Percentiles rank a stretch among this genome's conserved stretches.
phyloP scores from a whole-genome alignment of 139 green algal species.

The Nannochloris sp. region DNA sequence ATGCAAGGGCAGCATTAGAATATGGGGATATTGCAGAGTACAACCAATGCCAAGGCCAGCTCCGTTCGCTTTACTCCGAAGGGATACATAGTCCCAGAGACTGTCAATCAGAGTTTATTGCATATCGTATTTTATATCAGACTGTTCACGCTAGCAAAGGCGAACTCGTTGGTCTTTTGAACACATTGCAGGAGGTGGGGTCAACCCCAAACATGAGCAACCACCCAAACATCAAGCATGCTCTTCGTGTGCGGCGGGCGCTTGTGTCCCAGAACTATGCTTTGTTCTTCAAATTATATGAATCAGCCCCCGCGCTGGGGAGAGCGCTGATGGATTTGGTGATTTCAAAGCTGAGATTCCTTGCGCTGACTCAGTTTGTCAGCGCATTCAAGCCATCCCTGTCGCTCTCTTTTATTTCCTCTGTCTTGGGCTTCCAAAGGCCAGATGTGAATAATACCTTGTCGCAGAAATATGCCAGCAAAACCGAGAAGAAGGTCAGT shows the following conservation, averaged over 20 bases:
- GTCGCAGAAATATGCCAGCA: background rate
- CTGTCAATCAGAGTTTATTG: constrained; percentile 47
- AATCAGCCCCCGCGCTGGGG: constrained; percentile 44
- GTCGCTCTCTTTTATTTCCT: constrained; percentile 38
- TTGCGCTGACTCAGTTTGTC: constrained; percentile 38
- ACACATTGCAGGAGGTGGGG: constrained; percentile 36
- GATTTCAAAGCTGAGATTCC: constrained; percentile 42
- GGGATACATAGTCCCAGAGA: constrained; percentile 34
- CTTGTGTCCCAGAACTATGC: constrained; percentile 28
- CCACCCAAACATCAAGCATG: constrained; percentile 40
- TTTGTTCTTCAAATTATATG: constrained; percentile 68
- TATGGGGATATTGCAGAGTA: constrained; percentile 81
- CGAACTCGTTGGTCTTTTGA: constrained; percentile 43
- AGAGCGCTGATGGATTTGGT: constrained; percentile 63
- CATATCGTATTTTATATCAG: constrained; percentile 61
- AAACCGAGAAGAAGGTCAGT: constrained; percentile 1
- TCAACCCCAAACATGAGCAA: constrained; percentile 20
- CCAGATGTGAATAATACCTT: background rate
- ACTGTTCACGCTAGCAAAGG: constrained; percentile 41
- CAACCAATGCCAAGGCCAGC: constrained; percentile 85
- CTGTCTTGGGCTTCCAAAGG: constrained; percentile 48
- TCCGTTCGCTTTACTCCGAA: constrained; percentile 30
- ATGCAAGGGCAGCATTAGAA: constrained; percentile 67
- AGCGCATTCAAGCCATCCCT: constrained; percentile 48
- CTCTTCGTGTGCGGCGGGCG: constrained; percentile 41